These are phyloP conservation scores for Maudiozyma saulgeensis DNA, from an alignment of 805 yeast genomes.

Conservation along the genomic window DNA sequence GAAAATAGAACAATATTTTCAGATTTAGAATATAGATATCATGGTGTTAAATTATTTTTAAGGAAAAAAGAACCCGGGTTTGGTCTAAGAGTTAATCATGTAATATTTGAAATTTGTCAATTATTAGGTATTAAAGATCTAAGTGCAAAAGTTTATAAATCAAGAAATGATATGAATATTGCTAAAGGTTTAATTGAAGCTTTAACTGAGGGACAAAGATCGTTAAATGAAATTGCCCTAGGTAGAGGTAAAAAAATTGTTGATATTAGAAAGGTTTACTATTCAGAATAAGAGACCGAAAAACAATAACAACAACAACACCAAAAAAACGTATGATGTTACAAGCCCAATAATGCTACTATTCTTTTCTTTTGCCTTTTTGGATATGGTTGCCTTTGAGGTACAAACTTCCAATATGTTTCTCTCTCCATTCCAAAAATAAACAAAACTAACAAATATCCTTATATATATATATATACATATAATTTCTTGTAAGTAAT, in stretches of 20 bases:
- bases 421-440: neutral
- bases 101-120: constrained; percentile 82
- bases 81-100: constrained; percentile 85
- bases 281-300: constrained; percentile 32
- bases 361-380: too few species aligned
- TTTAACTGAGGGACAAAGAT: constrained; percentile 56
- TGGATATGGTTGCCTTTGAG: too few species aligned
- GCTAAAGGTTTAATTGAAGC: constrained; percentile 87
- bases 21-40: constrained; percentile 70
- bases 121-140: constrained; percentile 91
- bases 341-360: too few species aligned
- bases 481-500: neutral
- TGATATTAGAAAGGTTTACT: constrained; percentile 85
- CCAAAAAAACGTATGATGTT: too few species aligned
- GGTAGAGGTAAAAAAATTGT: constrained; percentile 92
- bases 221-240: constrained; percentile 79
- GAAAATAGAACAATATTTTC: constrained; percentile 89
- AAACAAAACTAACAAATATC: neutral
- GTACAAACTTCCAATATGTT: too few species aligned
- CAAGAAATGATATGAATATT: constrained; percentile 91
- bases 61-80: constrained; percentile 88
- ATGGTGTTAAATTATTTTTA: constrained; percentile 73
- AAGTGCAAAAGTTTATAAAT: constrained; percentile 82
- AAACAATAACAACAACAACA: neutral
- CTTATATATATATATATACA: neutral